phyloP scores from a whole-genome alignment of 73 alveolate genomes.

The Paramecium sonneborni region DNA sequence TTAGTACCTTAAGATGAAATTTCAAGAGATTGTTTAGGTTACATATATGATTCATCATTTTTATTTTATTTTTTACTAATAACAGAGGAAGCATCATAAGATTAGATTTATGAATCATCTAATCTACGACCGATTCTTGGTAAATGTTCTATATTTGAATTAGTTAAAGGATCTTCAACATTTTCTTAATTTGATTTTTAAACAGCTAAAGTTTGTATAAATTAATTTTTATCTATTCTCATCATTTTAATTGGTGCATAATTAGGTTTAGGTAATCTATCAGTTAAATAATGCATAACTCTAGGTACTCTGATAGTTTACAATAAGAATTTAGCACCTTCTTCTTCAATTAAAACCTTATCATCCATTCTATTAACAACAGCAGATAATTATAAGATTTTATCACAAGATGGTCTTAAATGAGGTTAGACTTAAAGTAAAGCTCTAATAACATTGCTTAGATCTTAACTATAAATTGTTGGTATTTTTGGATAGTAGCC shows the following conservation, averaged over 20 bases:
- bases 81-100: slow-evolving; percentile 7
- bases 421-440: slow-evolving; percentile 74
- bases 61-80: neutral
- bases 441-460: slow-evolving; percentile 71
- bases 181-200: slow-evolving; percentile 44
- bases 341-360: slow-evolving; percentile 40
- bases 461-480: slow-evolving; percentile 73
- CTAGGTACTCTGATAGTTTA: slow-evolving; percentile 94
- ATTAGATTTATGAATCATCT: slow-evolving; percentile 34
- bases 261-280: slow-evolving; percentile 91
- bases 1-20: neutral
- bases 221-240: slow-evolving; percentile 52
- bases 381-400: slow-evolving; percentile 55
- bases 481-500: slow-evolving; percentile 87
- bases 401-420: slow-evolving; percentile 61
- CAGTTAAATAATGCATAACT: slow-evolving; percentile 84
- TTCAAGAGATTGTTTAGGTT: neutral
- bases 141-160: slow-evolving; percentile 1
- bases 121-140: slow-evolving; percentile 43
- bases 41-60: neutral
- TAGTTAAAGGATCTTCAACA: slow-evolving; percentile 23
- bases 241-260: slow-evolving; percentile 71
- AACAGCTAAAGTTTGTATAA: slow-evolving; percentile 63
- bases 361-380: slow-evolving; percentile 65
- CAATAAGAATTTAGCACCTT: slow-evolving; percentile 65